Evolutionary conservation across 495 filamentous ascomycete genomes (phyloP).

Genomic region (Penicillium diatomitis): DNA sequence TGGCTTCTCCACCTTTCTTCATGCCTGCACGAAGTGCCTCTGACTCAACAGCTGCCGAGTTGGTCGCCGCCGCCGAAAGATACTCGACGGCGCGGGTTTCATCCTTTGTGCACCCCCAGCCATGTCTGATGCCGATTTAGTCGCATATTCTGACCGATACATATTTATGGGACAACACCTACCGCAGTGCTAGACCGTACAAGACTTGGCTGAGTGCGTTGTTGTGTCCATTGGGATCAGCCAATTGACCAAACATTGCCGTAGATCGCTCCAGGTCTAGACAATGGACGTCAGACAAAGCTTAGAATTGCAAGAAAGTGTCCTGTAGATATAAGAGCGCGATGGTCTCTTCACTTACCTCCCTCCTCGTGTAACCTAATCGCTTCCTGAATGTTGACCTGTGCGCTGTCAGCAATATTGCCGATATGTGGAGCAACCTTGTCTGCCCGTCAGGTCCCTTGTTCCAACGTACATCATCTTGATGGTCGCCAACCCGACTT

Average conservation of each 20-base stretch:
- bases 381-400: conserved; percentile 90
- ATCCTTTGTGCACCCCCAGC: conserved; percentile 78
- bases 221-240: conserved; percentile 75
- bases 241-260: conserved; percentile 75
- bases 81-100: conserved; percentile 68
- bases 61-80: conserved; percentile 81
- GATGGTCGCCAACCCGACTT: conserved; percentile 26
- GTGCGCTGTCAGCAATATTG: neutral
- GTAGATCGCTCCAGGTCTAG: conserved; percentile 63
- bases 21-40: conserved; percentile 74
- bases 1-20: conserved; percentile 89
- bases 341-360: conserved; percentile 28
- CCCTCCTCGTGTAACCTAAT: conserved; percentile 88
- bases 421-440: neutral
- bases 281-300: neutral
- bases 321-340: neutral
- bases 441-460: neutral
- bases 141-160: neutral
- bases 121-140: conserved; percentile 53
- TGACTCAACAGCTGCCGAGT: conserved; percentile 77
- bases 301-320: too few species aligned
- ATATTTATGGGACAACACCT: neutral
- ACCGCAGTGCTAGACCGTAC: conserved; percentile 90
- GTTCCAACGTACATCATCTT: conserved; percentile 32
- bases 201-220: conserved; percentile 94